phyloP scores from a whole-genome alignment of 2,329 filamentous ascomycete genomes.

The Diaporthe australafricana region DNA sequence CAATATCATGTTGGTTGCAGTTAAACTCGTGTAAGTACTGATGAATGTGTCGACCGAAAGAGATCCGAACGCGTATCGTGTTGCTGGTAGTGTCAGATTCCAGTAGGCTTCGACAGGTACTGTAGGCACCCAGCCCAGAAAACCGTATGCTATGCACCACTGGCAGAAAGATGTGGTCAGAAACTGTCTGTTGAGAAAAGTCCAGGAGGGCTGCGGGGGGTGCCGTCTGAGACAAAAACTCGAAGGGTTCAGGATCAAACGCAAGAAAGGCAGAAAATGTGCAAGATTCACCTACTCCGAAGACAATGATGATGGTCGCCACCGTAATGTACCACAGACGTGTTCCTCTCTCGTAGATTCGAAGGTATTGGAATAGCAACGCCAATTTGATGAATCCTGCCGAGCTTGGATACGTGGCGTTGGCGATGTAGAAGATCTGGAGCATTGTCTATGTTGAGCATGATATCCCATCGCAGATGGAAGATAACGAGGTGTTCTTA shows the following conservation, averaged over 20 bases:
- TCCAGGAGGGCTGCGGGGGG: too few relatives aligned
- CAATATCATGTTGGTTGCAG: slow-evolving; percentile 46
- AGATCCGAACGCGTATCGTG: slow-evolving; percentile 47
- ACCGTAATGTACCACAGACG: slow-evolving; percentile 39
- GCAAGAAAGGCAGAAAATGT: not conserved
- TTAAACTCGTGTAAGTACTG: slow-evolving; percentile 45
- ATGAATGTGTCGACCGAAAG: slow-evolving; percentile 42
- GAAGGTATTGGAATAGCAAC: slow-evolving; percentile 41
- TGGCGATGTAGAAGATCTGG: slow-evolving; percentile 39
- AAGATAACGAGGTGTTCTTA: not conserved
- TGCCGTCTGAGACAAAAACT: not conserved
- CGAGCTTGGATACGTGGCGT: slow-evolving; percentile 39
- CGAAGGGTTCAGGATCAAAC: too few relatives aligned
- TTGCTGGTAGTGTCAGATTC: slow-evolving; percentile 39
- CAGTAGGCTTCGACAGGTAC: slow-evolving; percentile 47
- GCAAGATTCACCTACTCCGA: not conserved
- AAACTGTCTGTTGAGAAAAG: not conserved
- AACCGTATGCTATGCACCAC: slow-evolving; percentile 46
- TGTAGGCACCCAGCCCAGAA: slow-evolving; percentile 49
- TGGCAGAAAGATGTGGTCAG: not conserved
- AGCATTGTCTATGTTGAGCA: not conserved
- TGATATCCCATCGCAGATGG: not conserved
- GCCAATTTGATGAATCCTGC: slow-evolving; percentile 41
- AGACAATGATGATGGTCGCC: slow-evolving; percentile 42
- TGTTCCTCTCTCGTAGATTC: slow-evolving; percentile 37